Percentiles rank a stretch among this genome's conserved stretches.
Evolutionary conservation across 441 rosid genomes (phyloP).

Genomic region (Gossypium lobatum): DNA sequence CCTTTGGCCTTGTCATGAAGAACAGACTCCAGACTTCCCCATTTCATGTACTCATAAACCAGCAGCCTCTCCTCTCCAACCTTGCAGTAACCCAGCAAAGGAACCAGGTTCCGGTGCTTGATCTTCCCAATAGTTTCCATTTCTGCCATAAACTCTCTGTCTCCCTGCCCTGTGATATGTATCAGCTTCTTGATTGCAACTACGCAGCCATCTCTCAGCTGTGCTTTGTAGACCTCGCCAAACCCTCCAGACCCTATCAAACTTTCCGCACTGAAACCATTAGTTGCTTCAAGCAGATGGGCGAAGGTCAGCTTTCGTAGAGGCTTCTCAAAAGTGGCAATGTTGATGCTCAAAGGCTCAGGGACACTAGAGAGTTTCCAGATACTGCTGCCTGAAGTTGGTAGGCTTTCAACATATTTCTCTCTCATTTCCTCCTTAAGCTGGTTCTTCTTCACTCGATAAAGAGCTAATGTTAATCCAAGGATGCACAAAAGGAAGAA

Average conservation of each 20-base stretch:
- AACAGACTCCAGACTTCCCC: slow-evolving; percentile 84
- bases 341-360: slow-evolving; percentile 82
- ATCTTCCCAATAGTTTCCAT: slow-evolving; percentile 97
- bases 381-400: slow-evolving; percentile 80
- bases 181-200: slow-evolving; percentile 92
- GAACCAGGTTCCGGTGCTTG: slow-evolving; percentile 86
- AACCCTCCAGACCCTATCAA: slow-evolving; percentile 92
- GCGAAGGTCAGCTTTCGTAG: slow-evolving; percentile 77
- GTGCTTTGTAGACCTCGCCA: slow-evolving; percentile 92
- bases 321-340: slow-evolving; percentile 93
- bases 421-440: slow-evolving; percentile 56
- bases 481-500: slow-evolving; percentile 56
- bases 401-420: slow-evolving; percentile 83
- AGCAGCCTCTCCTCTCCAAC: slow-evolving; percentile 92
- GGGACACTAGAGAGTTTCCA: slow-evolving; percentile 87
- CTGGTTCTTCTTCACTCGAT: slow-evolving; percentile 44
- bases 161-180: slow-evolving; percentile 91
- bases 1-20: slow-evolving; percentile 66
- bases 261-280: slow-evolving; percentile 87
- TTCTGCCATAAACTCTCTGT: slow-evolving; percentile 96
- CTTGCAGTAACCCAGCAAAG: slow-evolving; percentile 84
- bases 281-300: slow-evolving; percentile 88
- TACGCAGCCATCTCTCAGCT: slow-evolving; percentile 57
- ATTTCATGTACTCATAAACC: slow-evolving; percentile 92
- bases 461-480: slow-evolving; percentile 56